Percentiles rank a stretch among this genome's conserved stretches.
These are phyloP conservation scores for Halenospora varia DNA, from an alignment of 495 filamentous ascomycete species.

Conservation along the genomic window DNA sequence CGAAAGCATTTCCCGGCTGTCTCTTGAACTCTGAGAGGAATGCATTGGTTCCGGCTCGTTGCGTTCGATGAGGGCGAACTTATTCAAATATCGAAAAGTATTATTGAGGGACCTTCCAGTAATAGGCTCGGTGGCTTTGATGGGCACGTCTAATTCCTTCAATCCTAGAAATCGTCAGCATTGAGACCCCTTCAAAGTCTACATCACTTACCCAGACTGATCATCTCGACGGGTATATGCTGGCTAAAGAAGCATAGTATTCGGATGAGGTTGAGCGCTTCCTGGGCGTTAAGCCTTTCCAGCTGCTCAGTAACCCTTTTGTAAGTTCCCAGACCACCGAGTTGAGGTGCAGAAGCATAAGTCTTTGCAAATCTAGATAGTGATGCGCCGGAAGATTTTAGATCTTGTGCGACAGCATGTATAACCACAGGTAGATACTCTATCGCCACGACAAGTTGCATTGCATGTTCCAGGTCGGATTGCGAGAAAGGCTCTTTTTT, in stretches of 20 bases:
- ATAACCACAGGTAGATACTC: slow-evolving; percentile 74
- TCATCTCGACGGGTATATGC: slow-evolving; percentile 71
- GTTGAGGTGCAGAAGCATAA: slow-evolving; percentile 63
- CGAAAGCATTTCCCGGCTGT: slow-evolving; percentile 47
- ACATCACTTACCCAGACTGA: slow-evolving; percentile 55
- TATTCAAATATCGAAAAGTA: slow-evolving; percentile 62
- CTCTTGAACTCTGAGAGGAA: slow-evolving; percentile 39
- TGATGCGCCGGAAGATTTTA: slow-evolving; percentile 67
- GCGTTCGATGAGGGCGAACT: slow-evolving; percentile 67
- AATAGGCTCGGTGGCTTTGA: slow-evolving; percentile 52
- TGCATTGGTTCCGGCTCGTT: slow-evolving; percentile 47
- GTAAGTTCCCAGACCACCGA: slow-evolving; percentile 62
- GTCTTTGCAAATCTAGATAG: slow-evolving; percentile 65
- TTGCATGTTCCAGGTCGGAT: slow-evolving; percentile 56
- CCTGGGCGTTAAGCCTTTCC: slow-evolving; percentile 48
- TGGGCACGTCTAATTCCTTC: slow-evolving; percentile 51
- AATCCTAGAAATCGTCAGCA: slow-evolving; percentile 31
- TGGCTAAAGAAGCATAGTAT: slow-evolving; percentile 72
- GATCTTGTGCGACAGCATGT: slow-evolving; percentile 69
- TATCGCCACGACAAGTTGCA: slow-evolving; percentile 64
- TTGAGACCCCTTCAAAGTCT: neutral
- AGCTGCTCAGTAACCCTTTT: slow-evolving; percentile 68
- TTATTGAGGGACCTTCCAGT: slow-evolving; percentile 50
- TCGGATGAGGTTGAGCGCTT: slow-evolving; percentile 69
- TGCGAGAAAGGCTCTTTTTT: slow-evolving; percentile 53